Percentiles rank a stretch among this genome's conserved stretches.
Evolutionary conservation across 768 basidiomycete species (phyloP).

Genomic region (Punctularia strigosozonata): DNA sequence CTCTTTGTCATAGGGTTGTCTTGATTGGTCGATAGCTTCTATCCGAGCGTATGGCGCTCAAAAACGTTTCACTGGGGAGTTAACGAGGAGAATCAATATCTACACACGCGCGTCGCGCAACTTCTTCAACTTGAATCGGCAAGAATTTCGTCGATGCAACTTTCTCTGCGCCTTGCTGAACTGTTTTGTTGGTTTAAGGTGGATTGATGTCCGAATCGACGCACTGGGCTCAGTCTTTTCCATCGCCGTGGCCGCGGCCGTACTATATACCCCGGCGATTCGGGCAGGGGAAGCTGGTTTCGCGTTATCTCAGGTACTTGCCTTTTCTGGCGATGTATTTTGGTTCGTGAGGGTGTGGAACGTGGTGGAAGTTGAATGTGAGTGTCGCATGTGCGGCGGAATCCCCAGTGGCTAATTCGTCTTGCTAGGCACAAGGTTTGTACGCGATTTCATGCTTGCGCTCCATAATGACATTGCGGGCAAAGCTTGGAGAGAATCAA

Average conservation of each 20-base stretch:
- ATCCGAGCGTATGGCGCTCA: slow-evolving; percentile 30
- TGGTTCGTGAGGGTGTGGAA: not conserved
- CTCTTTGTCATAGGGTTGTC: not conserved
- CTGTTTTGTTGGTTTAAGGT: slow-evolving; percentile 13
- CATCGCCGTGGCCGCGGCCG: slow-evolving; percentile 15
- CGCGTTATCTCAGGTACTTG: slow-evolving; percentile 9
- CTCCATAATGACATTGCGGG: no score
- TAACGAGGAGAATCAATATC: slow-evolving; percentile 5
- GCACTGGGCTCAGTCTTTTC: slow-evolving; percentile 27
- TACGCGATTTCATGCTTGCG: no score
- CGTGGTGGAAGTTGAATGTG: not conserved
- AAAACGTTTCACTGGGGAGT: not conserved
- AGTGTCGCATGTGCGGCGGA: not conserved
- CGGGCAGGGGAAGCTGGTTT: slow-evolving; percentile 11
- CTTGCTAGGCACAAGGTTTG: slow-evolving; percentile 12
- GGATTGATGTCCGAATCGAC: slow-evolving; percentile 27
- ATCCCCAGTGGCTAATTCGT: not conserved
- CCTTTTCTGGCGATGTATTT: not conserved
- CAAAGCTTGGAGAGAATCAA: slow-evolving; percentile 24
- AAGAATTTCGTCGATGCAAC: no score
- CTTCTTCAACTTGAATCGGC: not conserved
- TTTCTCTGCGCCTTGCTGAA: no score
- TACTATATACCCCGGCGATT: slow-evolving; percentile 21
- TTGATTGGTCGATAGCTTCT: slow-evolving; percentile 13
- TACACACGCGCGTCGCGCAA: no score